Conservation (phyloP, 2,329 filamentous ascomycete species). For the Aspergillus latus region DNA sequence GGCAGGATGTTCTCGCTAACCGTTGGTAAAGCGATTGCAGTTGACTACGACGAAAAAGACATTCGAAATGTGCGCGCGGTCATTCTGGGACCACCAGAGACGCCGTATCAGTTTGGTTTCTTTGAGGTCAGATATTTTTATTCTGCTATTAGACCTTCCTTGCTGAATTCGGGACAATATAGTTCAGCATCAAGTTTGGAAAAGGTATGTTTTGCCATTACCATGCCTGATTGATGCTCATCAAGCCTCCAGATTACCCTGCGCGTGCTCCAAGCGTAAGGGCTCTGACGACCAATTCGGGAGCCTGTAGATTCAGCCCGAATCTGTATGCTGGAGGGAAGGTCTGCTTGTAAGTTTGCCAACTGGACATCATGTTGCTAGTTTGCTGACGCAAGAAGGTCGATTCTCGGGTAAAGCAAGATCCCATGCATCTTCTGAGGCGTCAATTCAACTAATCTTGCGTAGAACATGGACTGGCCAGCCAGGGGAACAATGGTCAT, state of each 20-base stretch:
- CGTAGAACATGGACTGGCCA: conserved; percentile 88
- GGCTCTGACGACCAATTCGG: conserved; percentile 83
- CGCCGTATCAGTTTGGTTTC: conserved; percentile 95
- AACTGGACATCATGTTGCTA: not conserved
- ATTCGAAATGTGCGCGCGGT: conserved; percentile 83
- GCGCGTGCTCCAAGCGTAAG: conserved; percentile 60
- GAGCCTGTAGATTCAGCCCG: conserved; percentile 87
- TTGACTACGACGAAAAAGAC: conserved; percentile 83
- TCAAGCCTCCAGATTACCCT: conserved; percentile 60
- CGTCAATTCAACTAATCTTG: conserved; percentile 13
- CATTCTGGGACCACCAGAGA: conserved; percentile 89
- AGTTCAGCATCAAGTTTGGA: conserved; percentile 77
- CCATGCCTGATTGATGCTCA: not conserved
- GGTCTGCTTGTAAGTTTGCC: conserved; percentile 74
- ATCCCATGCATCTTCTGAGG: not conserved
- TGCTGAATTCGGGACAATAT: conserved; percentile 6
- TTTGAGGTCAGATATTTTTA: conserved; percentile 68
- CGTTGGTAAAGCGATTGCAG: conserved; percentile 69
- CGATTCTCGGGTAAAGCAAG: conserved; percentile 71
- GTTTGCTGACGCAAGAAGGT: conserved; percentile 52
- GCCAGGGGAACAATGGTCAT: conserved; percentile 91
- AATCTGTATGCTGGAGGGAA: conserved; percentile 93
- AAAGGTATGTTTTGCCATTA: conserved; percentile 54
- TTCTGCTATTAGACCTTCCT: not conserved
- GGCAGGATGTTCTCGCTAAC: conserved; percentile 6